Evolutionary conservation across 441 rosid species (phyloP).

Genomic region (Pelargonium citronellum): DNA sequence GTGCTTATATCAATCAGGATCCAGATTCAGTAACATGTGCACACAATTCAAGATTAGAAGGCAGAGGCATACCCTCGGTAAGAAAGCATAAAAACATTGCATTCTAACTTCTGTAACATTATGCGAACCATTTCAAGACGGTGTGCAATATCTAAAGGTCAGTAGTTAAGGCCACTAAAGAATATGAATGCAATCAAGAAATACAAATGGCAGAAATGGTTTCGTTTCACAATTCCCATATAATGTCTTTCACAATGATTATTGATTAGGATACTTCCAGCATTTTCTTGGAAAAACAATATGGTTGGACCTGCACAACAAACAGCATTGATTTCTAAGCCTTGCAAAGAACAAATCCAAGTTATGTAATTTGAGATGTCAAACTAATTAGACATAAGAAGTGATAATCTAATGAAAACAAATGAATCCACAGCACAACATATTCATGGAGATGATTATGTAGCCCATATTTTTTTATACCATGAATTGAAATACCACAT

Average conservation of each 20-base stretch:
- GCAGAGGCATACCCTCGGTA: slow-evolving; percentile 70
- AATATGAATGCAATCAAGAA: not conserved
- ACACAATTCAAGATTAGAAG: slow-evolving; percentile 15
- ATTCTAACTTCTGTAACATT: slow-evolving; percentile 76
- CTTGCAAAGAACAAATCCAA: slow-evolving; percentile 1
- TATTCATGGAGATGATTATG: not conserved
- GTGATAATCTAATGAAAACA: not conserved
- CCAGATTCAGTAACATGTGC: slow-evolving; percentile 1
- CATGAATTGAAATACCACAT: too few relatives aligned
- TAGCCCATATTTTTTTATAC: not conserved
- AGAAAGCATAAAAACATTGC: slow-evolving; percentile 97
- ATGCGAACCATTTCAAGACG: slow-evolving; percentile 90
- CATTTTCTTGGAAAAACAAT: slow-evolving; percentile 96
- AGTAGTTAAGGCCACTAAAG: slow-evolving; percentile 41
- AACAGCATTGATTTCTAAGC: slow-evolving; percentile 10
- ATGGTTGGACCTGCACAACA: slow-evolving; percentile 84
- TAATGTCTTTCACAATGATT: slow-evolving; percentile 11
- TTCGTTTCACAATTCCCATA: slow-evolving; percentile 1
- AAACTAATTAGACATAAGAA: not conserved
- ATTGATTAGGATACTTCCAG: slow-evolving; percentile 99
- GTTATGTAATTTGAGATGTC: not conserved
- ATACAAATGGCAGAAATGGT: slow-evolving; percentile 8
- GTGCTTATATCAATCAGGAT: slow-evolving; percentile 4
- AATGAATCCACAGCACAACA: not conserved
- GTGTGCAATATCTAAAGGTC: slow-evolving; percentile 77